Percentiles rank a stretch among this genome's conserved stretches.
Evolutionary conservation across 2,329 filamentous ascomycete genomes (phyloP).

Genomic region (Arthrobotrys musiformis): DNA sequence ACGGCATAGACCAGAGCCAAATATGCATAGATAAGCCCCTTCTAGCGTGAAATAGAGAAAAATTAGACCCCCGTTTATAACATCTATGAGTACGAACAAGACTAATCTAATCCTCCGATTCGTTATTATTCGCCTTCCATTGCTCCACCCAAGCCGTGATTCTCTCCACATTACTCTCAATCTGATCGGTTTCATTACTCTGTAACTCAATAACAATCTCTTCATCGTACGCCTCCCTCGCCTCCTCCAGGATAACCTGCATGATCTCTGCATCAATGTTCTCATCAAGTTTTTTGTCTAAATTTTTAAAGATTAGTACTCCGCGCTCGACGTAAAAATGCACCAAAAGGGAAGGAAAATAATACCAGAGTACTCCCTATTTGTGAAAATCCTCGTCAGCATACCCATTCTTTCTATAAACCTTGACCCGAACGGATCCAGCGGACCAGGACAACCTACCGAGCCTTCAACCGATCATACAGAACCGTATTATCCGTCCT

Average conservation of each 20-base stretch:
- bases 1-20: background rate
- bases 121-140: slow-evolving; percentile 77
- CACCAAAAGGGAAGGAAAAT: slow-evolving; percentile 17
- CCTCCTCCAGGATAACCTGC: slow-evolving; percentile 91
- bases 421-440: background rate
- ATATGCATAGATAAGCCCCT: background rate
- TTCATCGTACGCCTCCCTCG: slow-evolving; percentile 83
- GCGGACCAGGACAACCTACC: slow-evolving; percentile 67
- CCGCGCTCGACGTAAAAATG: background rate
- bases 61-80: background rate
- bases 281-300: slow-evolving; percentile 87
- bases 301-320: slow-evolving; percentile 62
- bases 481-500: slow-evolving; percentile 81
- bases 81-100: too few species aligned
- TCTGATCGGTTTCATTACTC: slow-evolving; percentile 83
- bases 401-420: background rate
- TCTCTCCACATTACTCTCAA: slow-evolving; percentile 87
- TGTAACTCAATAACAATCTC: slow-evolving; percentile 88
- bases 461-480: slow-evolving; percentile 82
- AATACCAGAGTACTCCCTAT: slow-evolving; percentile 25
- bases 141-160: slow-evolving; percentile 82
- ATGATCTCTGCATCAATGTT: slow-evolving; percentile 98
- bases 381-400: background rate
- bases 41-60: slow-evolving; percentile 10
- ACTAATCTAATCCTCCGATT: slow-evolving; percentile 51